phyloP scores from a whole-genome alignment of 192 early-diverging fungal species.

The Coemansia sp. region DNA sequence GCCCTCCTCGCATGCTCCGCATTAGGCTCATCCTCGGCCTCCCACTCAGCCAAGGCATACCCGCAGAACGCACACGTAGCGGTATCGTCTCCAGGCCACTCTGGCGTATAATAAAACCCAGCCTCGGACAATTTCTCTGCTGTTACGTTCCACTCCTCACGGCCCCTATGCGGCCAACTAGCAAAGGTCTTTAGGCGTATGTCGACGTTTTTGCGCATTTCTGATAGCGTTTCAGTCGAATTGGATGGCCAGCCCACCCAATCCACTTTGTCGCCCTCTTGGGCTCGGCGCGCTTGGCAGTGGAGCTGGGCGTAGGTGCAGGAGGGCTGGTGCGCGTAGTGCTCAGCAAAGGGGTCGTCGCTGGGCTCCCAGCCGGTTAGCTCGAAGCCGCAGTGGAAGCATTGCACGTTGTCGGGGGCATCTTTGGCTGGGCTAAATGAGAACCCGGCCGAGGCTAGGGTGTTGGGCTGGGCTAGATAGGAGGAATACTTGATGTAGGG shows the following conservation, averaged over 20 bases:
- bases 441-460: conserved; percentile 50
- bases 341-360: conserved; percentile 55
- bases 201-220: conserved; percentile 16
- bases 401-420: conserved; percentile 51
- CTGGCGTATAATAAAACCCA: conserved; percentile 52
- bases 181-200: conserved; percentile 30
- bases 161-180: conserved; percentile 44
- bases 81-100: conserved; percentile 39
- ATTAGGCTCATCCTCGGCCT: conserved; percentile 49
- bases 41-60: conserved; percentile 52
- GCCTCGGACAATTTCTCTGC: conserved; percentile 46
- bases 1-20: conserved; percentile 41
- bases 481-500: conserved; percentile 41
- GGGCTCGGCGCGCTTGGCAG: conserved; percentile 32
- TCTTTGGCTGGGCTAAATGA: conserved; percentile 51
- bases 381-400: conserved; percentile 52
- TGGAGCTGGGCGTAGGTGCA: conserved; percentile 46
- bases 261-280: conserved; percentile 29
- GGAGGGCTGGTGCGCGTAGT: conserved; percentile 36
- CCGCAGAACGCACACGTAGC: conserved; percentile 51
- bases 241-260: conserved; percentile 33
- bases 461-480: conserved; percentile 47
- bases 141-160: conserved; percentile 42
- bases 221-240: conserved; percentile 11
- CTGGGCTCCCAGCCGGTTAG: conserved; percentile 51